Conservation (phyloP, 257 asterid genomes). For the Forsythia viridissima region DNA sequence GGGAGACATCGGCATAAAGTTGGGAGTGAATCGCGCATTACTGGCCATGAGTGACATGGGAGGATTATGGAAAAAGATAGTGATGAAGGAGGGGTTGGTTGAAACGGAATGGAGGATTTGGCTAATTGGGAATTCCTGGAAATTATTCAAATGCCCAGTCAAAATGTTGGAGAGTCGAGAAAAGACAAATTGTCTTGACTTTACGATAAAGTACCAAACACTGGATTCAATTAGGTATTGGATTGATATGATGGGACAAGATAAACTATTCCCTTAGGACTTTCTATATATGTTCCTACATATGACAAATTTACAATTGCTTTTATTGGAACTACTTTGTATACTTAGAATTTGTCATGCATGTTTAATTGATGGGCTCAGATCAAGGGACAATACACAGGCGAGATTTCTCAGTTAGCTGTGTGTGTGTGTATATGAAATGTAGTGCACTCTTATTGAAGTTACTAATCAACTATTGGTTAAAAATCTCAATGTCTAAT, state of each 20-base stretch:
- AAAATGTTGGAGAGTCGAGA: constrained; percentile 61
- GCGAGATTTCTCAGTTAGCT: too few relatives aligned
- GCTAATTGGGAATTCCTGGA: constrained; percentile 77
- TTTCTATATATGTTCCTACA: background rate
- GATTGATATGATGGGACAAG: constrained; percentile 73
- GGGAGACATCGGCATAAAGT: constrained; percentile 54
- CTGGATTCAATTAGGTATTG: constrained; percentile 72
- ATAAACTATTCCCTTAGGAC: constrained; percentile 53
- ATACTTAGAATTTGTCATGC: background rate
- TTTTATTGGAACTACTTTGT: background rate
- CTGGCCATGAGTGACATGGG: constrained; percentile 56
- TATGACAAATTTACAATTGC: background rate
- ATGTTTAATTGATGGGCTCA: background rate
- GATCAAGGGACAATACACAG: background rate
- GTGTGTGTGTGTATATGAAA: background rate
- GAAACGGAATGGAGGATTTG: constrained; percentile 61
- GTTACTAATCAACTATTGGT: too few relatives aligned
- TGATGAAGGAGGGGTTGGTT: constrained; percentile 48
- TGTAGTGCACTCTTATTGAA: background rate
- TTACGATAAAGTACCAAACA: constrained; percentile 49
- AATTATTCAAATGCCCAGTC: constrained; percentile 58
- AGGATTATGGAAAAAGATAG: constrained; percentile 68
- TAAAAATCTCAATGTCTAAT: too few relatives aligned
- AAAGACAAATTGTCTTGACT: constrained; percentile 64
- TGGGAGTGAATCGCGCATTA: constrained; percentile 33